Base-by-base conservation (phyloP, 805 yeast species). In the Yarrowia bubula region DNA sequence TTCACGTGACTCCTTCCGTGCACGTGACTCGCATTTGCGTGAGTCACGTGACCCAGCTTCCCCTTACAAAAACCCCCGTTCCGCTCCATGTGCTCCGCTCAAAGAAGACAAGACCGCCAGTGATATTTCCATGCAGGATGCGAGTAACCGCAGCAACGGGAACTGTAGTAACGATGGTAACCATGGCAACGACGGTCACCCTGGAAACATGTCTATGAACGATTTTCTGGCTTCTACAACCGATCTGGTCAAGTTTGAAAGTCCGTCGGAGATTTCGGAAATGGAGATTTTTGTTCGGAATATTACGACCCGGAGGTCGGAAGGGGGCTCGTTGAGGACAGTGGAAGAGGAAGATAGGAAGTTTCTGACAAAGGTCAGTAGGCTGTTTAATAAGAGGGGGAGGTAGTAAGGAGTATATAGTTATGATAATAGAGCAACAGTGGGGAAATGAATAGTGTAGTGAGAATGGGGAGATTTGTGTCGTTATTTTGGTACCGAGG, bases 251-350 rank as follows among this genome's bases (percentile, higher is more conserved):
- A 22, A 22, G 28, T 22, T 22, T 22, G 28, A 22, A 22, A 22
- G 32, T 2, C 58, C 58, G 1, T 51, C 58, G 4, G 58, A 51
- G n/a, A 51, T 51, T 14, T 51, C 58, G 2, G 43, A 51, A n/a
- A 51, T 51, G 58, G 58, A 51, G n/a, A 51, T 51, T 8, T 51
- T 51, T n/a, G 58, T 51, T 8, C n/a, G 58, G 9, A 51, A 51
- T 8, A 51, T 51, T 7, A 51, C 58, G 8, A 51, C 58, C n/a
- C 14, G 43, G n/a, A 37, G 15, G 8, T 18, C 43, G 4, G 43
- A 38, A 5, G 33, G 43, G 1, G 58, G 35, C 4, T 38, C 43
- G 0, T 9, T 37, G 7, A n/a, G 28, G 3, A 38, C 43, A 1
- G 22, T 22, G 4, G 43, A 51, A 1, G 43, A 51, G 1, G 43